A percentile compares a stretch with the other conserved stretches of the same genome.
These are phyloP conservation scores for Fusarium sp. DNA, from an alignment of 2,329 filamentous ascomycete species.

Conservation along the genomic window DNA sequence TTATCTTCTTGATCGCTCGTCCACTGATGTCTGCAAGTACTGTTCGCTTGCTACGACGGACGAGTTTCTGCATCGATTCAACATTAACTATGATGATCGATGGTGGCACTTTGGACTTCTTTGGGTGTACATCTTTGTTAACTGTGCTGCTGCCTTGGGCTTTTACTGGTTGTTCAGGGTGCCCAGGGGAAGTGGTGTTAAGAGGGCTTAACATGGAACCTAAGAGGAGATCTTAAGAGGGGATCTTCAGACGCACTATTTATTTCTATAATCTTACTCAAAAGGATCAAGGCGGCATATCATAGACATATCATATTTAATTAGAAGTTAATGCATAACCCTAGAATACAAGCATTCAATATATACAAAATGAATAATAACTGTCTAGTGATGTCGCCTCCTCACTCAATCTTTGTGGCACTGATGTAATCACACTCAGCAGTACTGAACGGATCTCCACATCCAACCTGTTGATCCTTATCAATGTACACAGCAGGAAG, in stretches of 20 bases:
- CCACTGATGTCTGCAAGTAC: slow-evolving; percentile 56
- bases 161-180: slow-evolving; percentile 58
- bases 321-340: fast-evolving
- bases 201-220: slow-evolving; percentile 4
- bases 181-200: slow-evolving; percentile 40
- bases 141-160: slow-evolving; percentile 55
- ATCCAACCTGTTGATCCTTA: slow-evolving; percentile 1
- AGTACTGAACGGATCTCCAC: background rate
- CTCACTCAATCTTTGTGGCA: background rate
- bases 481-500: slow-evolving; percentile 20
- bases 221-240: background rate
- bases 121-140: slow-evolving; percentile 62
- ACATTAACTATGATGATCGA: slow-evolving; percentile 58
- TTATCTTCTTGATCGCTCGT: slow-evolving; percentile 53
- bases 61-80: slow-evolving; percentile 49
- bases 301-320: background rate
- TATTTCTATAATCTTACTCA: no score
- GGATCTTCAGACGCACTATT: background rate
- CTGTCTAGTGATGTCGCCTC: fast-evolving
- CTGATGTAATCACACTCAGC: background rate
- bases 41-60: slow-evolving; percentile 51
- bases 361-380: background rate
- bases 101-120: slow-evolving; percentile 67
- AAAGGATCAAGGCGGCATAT: background rate
- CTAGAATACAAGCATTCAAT: fast-evolving